Percentiles rank a stretch among this genome's conserved stretches.
Conservation (phyloP, 352 stramenopile species). For the Phytopythium delawarense region DNA sequence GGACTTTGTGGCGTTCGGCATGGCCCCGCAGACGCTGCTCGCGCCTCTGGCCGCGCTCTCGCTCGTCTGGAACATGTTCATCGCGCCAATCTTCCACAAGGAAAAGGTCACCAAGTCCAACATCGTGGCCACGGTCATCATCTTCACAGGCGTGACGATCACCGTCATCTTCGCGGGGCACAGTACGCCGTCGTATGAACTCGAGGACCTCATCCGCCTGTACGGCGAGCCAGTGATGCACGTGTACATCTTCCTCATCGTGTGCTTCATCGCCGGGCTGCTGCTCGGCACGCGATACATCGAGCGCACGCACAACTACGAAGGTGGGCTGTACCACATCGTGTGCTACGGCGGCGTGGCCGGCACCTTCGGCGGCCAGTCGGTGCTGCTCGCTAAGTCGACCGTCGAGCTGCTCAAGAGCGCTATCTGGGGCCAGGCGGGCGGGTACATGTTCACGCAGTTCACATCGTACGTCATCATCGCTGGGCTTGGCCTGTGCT, state of each 20-base stretch:
- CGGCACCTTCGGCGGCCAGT: conserved; percentile 88
- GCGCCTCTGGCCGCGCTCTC: conserved; percentile 85
- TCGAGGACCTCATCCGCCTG: conserved; percentile 80
- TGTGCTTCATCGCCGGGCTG: conserved; percentile 56
- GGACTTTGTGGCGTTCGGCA: conserved; percentile 90
- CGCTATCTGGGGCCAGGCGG: conserved; percentile 79
- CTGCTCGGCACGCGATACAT: conserved; percentile 72
- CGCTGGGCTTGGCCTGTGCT: conserved; percentile 49
- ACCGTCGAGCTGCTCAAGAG: conserved; percentile 89
- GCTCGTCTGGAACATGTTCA: conserved; percentile 91
- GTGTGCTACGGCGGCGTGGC: conserved; percentile 87
- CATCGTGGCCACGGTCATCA: conserved; percentile 81
- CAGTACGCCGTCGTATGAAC: conserved; percentile 81
- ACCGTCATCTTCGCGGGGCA: conserved; percentile 89
- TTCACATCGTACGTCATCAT: conserved; percentile 81
- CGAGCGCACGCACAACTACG: conserved; percentile 61
- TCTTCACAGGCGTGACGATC: conserved; percentile 86
- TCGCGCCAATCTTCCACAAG: conserved; percentile 88
- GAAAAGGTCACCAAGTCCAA: conserved; percentile 84
- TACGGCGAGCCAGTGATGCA: conserved; percentile 84
- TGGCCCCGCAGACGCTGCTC: conserved; percentile 89
- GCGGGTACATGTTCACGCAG: conserved; percentile 73
- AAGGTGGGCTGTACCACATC: conserved; percentile 73
- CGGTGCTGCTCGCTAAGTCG: conserved; percentile 86
- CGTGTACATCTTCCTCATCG: conserved; percentile 72